Conservation (phyloP, 139 green algal species). For the Tetraselmis chui region DNA sequence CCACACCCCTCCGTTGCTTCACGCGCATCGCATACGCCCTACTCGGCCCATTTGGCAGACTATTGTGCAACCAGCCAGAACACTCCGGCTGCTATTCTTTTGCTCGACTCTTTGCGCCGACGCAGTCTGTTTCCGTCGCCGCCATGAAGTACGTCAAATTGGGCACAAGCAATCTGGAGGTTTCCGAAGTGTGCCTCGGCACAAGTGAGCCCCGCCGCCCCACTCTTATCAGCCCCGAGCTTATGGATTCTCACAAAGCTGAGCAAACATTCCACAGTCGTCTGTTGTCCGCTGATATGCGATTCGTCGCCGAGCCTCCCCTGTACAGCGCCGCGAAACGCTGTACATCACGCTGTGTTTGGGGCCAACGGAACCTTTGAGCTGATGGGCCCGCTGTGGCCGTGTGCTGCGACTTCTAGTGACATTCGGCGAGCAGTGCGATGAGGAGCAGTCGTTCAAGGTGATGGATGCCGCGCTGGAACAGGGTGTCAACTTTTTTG, state of each 20-base stretch:
- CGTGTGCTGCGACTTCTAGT: conserved; percentile 33
- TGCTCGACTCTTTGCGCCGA: too few species aligned
- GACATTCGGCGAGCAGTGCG: conserved; percentile 36
- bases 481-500: conserved; percentile 54
- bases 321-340: too few species aligned
- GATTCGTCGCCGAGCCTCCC: not conserved
- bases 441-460: conserved; percentile 45
- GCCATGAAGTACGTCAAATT: conserved; percentile 30
- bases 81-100: too few species aligned
- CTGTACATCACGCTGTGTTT: too few species aligned
- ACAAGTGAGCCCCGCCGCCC: conserved; percentile 20
- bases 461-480: conserved; percentile 44
- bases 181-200: conserved; percentile 59
- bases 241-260: too few species aligned
- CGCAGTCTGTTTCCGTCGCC: not conserved
- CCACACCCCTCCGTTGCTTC: too few species aligned
- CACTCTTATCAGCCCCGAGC: too few species aligned
- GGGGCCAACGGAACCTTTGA: too few species aligned
- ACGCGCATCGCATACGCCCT: too few species aligned
- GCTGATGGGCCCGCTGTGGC: conserved; percentile 41
- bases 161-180: conserved; percentile 43
- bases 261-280: too few species aligned
- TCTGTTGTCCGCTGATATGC: not conserved
- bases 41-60: too few species aligned
- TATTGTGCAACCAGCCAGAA: too few species aligned